Base-by-base conservation (phyloP, 2,329 filamentous ascomycete genomes). In the Cytospora chrysosperma region DNA sequence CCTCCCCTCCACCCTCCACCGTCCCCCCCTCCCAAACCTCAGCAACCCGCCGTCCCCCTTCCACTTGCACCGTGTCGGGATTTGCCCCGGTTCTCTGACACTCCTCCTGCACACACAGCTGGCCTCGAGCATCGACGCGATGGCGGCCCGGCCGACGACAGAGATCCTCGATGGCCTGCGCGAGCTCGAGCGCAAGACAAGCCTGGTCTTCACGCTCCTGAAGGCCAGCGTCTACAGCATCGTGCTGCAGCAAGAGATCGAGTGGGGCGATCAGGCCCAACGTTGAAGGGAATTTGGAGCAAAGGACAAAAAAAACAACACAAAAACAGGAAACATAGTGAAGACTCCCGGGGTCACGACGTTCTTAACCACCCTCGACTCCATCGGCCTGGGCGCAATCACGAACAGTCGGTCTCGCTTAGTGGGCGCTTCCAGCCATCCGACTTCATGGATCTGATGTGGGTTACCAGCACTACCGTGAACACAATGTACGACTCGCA, bases 151-250 rank as follows among this genome's bases (percentile, higher is more conserved):
- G 28, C 90, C 93, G 0, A 89, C 92, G 26, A 89, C 90, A 8
- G 92, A 91, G 69, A 93, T 96, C 63, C 83, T 96, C 59, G 92
- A 99, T 75, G 89, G 91, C 10, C 82, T 99, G 70, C 83, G 95
- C 60, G 88, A 93, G 51, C 81, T 99, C 61, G 95, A 99, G 81
- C 84, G 95, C 70, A 97, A 98, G 82, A 97, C 94, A 51, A 93
- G 92, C 69, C 81, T 97, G 61, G 94, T 97, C 26, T 98, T 96
- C 77, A 99, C 95, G 67, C 78, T 98, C 74, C 84, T 99, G 74
- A 99, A 99, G 81, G 94, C 95, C 21, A 98, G 94, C 76, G 95
- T 99, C 68, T 99, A 99, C 79, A 96, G 91, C 74, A 99, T 99
- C 79, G 93, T 99, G 66, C 77, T 99, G 80, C 94, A 99, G 84